Evolutionary conservation across 169 alveolate genomes (phyloP).

Genomic region (Plasmodium falciparum): DNA sequence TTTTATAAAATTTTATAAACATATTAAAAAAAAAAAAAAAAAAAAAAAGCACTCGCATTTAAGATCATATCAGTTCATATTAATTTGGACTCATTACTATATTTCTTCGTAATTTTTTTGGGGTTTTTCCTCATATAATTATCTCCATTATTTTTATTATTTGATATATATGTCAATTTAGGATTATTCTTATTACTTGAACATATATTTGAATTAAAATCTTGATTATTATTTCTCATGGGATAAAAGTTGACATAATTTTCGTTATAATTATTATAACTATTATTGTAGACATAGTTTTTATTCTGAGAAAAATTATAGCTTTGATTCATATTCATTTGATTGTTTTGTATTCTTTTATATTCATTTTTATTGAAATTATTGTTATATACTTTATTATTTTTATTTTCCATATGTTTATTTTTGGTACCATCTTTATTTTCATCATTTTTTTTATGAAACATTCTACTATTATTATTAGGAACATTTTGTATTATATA

Average conservation of each 20-base stretch:
- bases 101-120: conserved; percentile 8
- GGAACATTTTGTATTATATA: background rate
- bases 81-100: background rate
- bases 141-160: conserved; percentile 2
- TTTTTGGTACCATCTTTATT: background rate
- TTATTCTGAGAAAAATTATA: background rate
- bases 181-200: conserved; percentile 10
- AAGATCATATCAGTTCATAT: background rate
- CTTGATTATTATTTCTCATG: background rate
- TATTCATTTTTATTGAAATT: background rate
- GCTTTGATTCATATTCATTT: background rate
- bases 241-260: background rate
- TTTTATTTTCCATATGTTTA: background rate
- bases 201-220: background rate
- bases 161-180: background rate
- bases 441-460: conserved; percentile 16
- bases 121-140: background rate
- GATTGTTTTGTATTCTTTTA: background rate
- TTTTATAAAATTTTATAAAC: background rate
- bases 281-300: conserved; percentile 3
- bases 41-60: background rate
- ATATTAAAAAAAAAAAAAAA: background rate
- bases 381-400: conserved; percentile 12
- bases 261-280: conserved; percentile 1
- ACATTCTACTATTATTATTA: background rate